Base-by-base conservation (phyloP, 1,139 yeast genomes). In the Suhomyces anneliseae region DNA sequence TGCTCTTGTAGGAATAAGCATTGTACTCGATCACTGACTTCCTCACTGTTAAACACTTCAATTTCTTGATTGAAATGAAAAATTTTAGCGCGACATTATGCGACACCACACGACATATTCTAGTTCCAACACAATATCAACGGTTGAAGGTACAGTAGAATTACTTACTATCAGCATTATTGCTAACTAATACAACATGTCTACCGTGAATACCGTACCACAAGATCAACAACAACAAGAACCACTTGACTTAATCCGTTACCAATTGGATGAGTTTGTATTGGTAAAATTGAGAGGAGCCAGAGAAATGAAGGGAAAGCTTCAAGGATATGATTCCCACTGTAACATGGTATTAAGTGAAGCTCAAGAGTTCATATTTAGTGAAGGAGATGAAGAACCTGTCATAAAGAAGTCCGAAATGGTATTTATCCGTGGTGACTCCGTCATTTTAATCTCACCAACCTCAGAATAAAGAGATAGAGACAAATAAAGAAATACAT, bases 351-450 rank as follows among this genome's bases (percentile, higher is more conserved):
- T 93, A 38, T 79, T 93, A 56, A 90, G 98, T 59, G 96, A 95
- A 58, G 97, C 96, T 4, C 80, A 79, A 51, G 99, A 93, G 63
- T 87, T 87, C 8, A 83, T 92, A 43, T 88, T 81, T 61, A 74
- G 75, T 35, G 83, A 76, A 12, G 74, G 64, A 6, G 66, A 66
- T n/a, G 78, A 66, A 6, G 65, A 73, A 24, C 86, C 84, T 39
- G 52, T 55, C 27, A 64, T 65, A 33, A 89, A 88, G 62, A 75
- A 77, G 51, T 81, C 90, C 24, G 97, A 89, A 49, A 88, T 95
- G 93, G 85, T 95, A 43, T 93, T 92, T 69, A 93, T 95, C 19
- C 83, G 99, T 72, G 99, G 99, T 15, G 98, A 93, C 68, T 85
- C 95, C 6, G 98, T 92, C 42, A 89, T 93, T 46, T 77, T 90